Evolutionary conservation across 164 flowering plant species (phyloP), one percentile per base, ranked within the genome.

Genomic region (Umbilicus rupestris): DNA sequence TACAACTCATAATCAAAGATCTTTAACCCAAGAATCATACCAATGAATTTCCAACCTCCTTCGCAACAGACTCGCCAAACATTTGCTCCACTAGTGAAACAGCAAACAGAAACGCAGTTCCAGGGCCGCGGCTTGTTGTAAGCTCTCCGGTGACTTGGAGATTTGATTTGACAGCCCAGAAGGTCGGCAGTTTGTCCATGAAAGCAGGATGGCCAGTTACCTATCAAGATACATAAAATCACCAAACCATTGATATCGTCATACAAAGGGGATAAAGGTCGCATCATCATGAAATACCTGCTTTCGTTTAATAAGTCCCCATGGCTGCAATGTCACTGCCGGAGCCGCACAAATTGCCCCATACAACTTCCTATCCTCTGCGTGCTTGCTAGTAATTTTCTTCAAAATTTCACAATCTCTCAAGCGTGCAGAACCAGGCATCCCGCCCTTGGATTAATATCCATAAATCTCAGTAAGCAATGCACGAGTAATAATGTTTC

Each of bases 291-390:
- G 64, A 71, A 0, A 30, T 68, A 93, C 98, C 84, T 79, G 73
- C 65, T 87, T 94, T 77, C 82, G 87, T 65, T 66, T 81, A 33
- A 86, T 65, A 67, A 94, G 89, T 4, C 98, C 98, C 98, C 98
- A 90, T 1, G 97, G 85, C 58, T 77, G 80, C 76, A 94, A 92
- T 5, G 86, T 81, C 63, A 94, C 83, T 0, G 98, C 97, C 50
- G 98, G 98, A 72, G 97, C 98, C 75, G 97, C 91, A 86, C 89
- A 94, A 20, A 94, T 94, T 66, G 93, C 97, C 55, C 90, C 96
- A 75, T 89, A 91, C 17, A 86, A 77, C 73, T 95, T 77, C 69
- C 85, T 86, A 66, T 78, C 89, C 66, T 90, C 98, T 1, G 93
- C 96, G 42, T 94, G 98, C 79, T 79, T 94, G 76, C 81, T 77